phyloP scores from a whole-genome alignment of 345 rosid genomes.

The Salix exigua region DNA sequence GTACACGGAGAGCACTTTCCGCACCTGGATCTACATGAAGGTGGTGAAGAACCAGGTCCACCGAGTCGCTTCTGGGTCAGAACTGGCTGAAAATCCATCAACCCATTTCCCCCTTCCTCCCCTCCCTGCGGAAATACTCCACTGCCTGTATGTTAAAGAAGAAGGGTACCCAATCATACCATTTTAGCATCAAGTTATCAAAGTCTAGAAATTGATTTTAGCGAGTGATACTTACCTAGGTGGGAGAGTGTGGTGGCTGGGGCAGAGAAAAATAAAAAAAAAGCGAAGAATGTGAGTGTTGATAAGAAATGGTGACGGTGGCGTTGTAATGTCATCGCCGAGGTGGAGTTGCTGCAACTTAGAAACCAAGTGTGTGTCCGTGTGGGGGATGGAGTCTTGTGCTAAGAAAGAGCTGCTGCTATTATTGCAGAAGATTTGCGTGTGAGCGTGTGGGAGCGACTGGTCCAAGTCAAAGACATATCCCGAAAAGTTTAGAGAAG shows the following conservation, averaged over 20 bases:
- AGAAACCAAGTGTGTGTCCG: neutral
- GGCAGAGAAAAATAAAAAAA: slow-evolving; percentile 50
- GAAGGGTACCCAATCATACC: neutral
- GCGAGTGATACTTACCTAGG: slow-evolving; percentile 26
- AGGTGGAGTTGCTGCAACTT: slow-evolving; percentile 14
- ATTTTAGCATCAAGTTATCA: too few relatives aligned
- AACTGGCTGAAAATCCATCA: slow-evolving; percentile 20
- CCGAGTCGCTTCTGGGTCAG: slow-evolving; percentile 37
- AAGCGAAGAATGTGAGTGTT: slow-evolving; percentile 43
- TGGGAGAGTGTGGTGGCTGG: slow-evolving; percentile 29
- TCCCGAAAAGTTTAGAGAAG: slow-evolving; percentile 10
- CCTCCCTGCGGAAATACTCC: slow-evolving; percentile 16
- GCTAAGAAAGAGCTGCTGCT: neutral
- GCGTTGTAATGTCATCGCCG: slow-evolving; percentile 48
- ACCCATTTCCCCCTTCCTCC: slow-evolving; percentile 30
- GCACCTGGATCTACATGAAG: slow-evolving; percentile 85
- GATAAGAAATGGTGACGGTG: slow-evolving; percentile 34
- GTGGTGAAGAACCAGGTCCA: slow-evolving; percentile 78
- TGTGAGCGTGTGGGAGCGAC: slow-evolving; percentile 5
- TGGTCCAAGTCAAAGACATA: slow-evolving; percentile 40
- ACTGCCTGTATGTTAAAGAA: slow-evolving; percentile 25
- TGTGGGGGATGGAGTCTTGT: neutral
- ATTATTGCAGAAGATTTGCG: slow-evolving; percentile 1
- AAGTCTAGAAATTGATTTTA: neutral
- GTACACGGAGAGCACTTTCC: slow-evolving; percentile 74